A percentile compares a stretch with the other conserved stretches of the same genome.
Conservation (phyloP, 768 basidiomycete species). For the Russula emetica region DNA sequence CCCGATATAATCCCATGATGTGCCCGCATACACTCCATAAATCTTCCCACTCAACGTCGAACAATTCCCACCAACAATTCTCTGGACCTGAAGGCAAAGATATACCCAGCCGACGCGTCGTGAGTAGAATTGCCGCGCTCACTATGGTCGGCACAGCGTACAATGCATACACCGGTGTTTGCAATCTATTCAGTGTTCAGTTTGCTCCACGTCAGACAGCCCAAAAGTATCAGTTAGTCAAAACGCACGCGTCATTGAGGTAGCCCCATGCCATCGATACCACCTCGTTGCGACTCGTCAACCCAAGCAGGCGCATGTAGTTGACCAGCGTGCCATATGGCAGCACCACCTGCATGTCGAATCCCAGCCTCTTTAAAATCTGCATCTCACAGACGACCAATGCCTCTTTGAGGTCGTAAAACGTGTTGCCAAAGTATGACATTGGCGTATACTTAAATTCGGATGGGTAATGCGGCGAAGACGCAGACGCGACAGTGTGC, state of each 20-base stretch:
- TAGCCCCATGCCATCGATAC: slow-evolving; percentile 89
- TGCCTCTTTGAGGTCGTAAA: slow-evolving; percentile 93
- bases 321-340: slow-evolving; percentile 95
- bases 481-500: slow-evolving; percentile 45
- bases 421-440: slow-evolving; percentile 84
- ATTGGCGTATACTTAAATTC: slow-evolving; percentile 70
- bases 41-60: slow-evolving; percentile 89
- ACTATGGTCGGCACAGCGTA: slow-evolving; percentile 90
- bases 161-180: slow-evolving; percentile 87
- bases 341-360: slow-evolving; percentile 88
- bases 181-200: slow-evolving; percentile 53
- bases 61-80: slow-evolving; percentile 88
- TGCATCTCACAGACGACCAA: slow-evolving; percentile 97
- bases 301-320: slow-evolving; percentile 86
- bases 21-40: slow-evolving; percentile 81
- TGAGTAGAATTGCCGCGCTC: slow-evolving; percentile 81
- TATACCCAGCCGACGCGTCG: slow-evolving; percentile 66
- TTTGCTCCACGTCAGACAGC: slow-evolving; percentile 3
- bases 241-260: slow-evolving; percentile 87
- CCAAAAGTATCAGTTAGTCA: slow-evolving; percentile 4
- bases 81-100: slow-evolving; percentile 67
- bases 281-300: slow-evolving; percentile 65
- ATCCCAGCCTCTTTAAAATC: slow-evolving; percentile 90
- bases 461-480: slow-evolving; percentile 30
- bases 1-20: slow-evolving; percentile 75